These are phyloP conservation scores for Laetiporus sulphureus DNA, from an alignment of 1,284 basidiomycete species.

Conservation along the genomic window DNA sequence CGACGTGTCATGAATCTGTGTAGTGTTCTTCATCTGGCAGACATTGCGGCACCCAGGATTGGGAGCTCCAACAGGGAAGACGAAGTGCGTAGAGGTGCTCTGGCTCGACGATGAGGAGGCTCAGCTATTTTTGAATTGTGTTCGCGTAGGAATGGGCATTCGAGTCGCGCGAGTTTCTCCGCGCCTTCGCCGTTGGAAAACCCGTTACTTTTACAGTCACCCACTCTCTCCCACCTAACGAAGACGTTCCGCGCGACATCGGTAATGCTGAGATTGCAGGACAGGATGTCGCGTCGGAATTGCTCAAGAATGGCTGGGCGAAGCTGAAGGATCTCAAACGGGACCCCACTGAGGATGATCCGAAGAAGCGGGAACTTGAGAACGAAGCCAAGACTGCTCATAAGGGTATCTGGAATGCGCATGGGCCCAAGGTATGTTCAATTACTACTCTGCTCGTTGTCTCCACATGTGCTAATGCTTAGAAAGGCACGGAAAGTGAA, in stretches of 20 bases:
- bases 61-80: constrained; percentile 80
- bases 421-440: constrained; percentile 63
- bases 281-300: constrained; percentile 70
- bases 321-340: constrained; percentile 85
- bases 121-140: constrained; percentile 2
- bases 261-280: constrained; percentile 68
- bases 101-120: not conserved
- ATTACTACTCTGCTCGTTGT: not conserved
- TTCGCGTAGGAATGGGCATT: constrained; percentile 78
- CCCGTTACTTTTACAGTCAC: constrained; percentile 76
- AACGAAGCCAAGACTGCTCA: constrained; percentile 72
- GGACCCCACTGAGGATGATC: constrained; percentile 74
- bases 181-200: constrained; percentile 82
- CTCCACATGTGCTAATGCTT: too few relatives aligned
- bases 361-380: constrained; percentile 68
- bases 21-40: constrained; percentile 83
- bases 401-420: constrained; percentile 84
- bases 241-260: constrained; percentile 69
- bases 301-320: constrained; percentile 86
- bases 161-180: constrained; percentile 89
- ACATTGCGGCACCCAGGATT: constrained; percentile 74
- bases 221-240: constrained; percentile 66
- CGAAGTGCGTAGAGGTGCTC: constrained; percentile 48
- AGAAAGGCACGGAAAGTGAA: constrained; percentile 66
- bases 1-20: constrained; percentile 9